Evolutionary conservation across 2,329 filamentous ascomycete genomes (phyloP).

Genomic region (Catunica adiposa): DNA sequence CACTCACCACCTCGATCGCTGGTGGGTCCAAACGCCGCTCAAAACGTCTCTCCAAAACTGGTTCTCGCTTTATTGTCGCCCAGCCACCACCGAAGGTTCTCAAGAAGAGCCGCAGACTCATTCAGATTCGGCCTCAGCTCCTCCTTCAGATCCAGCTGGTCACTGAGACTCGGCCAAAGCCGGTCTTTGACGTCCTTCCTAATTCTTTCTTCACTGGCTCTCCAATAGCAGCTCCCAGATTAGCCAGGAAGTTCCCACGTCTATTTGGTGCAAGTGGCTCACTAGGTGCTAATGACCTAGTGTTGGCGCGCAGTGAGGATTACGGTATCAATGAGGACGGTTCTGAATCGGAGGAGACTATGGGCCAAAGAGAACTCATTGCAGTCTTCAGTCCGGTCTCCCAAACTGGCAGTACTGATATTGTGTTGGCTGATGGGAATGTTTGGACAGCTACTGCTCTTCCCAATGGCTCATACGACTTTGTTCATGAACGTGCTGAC

Average conservation of each 20-base stretch:
- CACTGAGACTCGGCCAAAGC: conserved; percentile 43
- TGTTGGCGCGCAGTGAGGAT: conserved; percentile 54
- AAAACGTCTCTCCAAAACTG: conserved; percentile 18
- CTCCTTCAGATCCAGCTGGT: conserved; percentile 57
- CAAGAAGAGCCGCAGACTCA: conserved; percentile 46
- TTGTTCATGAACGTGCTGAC: conserved; percentile 28
- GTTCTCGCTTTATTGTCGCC: conserved; percentile 49
- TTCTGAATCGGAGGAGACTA: conserved; percentile 29
- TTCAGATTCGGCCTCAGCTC: conserved; percentile 50
- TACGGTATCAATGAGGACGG: conserved; percentile 38
- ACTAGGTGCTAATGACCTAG: conserved; percentile 51
- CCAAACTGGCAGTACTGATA: conserved; percentile 40
- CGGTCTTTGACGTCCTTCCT: conserved; percentile 58
- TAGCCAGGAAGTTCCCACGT: conserved; percentile 44
- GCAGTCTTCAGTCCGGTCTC: conserved; percentile 47
- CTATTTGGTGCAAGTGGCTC: conserved; percentile 47
- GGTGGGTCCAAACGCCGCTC: conserved; percentile 15
- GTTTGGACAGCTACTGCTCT: conserved; percentile 39
- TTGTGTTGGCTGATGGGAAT: conserved; percentile 47
- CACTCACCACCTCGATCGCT: conserved; percentile 16
- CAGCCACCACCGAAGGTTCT: conserved; percentile 46
- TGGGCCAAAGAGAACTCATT: conserved; percentile 37
- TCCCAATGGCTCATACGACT: conserved; percentile 46
- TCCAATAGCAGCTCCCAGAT: conserved; percentile 37
- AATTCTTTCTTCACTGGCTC: conserved; percentile 41